These are phyloP conservation scores for Sclerotinia minor DNA, from an alignment of 2,329 filamentous ascomycete genomes.

Conservation along the genomic window DNA sequence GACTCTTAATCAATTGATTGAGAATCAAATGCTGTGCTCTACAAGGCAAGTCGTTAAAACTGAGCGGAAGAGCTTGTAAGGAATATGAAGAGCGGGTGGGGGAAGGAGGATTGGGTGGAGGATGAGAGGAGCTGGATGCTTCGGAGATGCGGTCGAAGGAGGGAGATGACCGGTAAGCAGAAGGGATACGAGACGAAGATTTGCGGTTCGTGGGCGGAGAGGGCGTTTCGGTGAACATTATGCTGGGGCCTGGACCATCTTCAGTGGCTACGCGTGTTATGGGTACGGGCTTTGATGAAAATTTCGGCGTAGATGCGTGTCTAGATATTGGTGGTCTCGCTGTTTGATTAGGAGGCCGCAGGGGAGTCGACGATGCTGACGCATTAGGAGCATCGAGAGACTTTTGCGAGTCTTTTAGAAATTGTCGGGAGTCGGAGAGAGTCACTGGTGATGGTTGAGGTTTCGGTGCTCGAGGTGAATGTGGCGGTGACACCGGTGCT, in stretches of 20 bases:
- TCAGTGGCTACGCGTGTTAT: constrained; percentile 54
- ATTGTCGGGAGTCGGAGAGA: constrained; percentile 33
- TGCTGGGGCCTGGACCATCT: constrained; percentile 65
- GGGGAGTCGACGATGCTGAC: background rate
- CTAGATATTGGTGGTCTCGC: constrained; percentile 44
- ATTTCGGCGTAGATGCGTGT: constrained; percentile 42
- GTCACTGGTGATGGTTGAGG: constrained; percentile 29
- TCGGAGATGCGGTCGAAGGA: constrained; percentile 52
- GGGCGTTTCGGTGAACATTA: constrained; percentile 56
- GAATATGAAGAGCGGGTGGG: constrained; percentile 34
- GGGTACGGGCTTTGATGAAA: constrained; percentile 33
- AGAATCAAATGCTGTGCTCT: constrained; percentile 40
- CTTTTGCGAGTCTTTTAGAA: constrained; percentile 68
- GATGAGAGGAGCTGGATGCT: constrained; percentile 45
- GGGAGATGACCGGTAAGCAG: constrained; percentile 31
- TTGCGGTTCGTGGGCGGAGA: constrained; percentile 32
- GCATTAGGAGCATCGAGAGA: constrained; percentile 64
- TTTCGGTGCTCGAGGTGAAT: constrained; percentile 17
- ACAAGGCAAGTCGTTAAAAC: constrained; percentile 32
- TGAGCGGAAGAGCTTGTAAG: constrained; percentile 36
- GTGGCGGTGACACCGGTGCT: constrained; percentile 18
- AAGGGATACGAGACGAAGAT: constrained; percentile 36
- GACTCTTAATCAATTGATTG: constrained; percentile 39
- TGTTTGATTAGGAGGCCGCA: constrained; percentile 58
- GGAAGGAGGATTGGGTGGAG: constrained; percentile 36